Percentiles rank a stretch among this genome's conserved stretches.
These are phyloP conservation scores for Apiospora saccharicola DNA, from an alignment of 2,329 filamentous ascomycete species.

Conservation along the genomic window DNA sequence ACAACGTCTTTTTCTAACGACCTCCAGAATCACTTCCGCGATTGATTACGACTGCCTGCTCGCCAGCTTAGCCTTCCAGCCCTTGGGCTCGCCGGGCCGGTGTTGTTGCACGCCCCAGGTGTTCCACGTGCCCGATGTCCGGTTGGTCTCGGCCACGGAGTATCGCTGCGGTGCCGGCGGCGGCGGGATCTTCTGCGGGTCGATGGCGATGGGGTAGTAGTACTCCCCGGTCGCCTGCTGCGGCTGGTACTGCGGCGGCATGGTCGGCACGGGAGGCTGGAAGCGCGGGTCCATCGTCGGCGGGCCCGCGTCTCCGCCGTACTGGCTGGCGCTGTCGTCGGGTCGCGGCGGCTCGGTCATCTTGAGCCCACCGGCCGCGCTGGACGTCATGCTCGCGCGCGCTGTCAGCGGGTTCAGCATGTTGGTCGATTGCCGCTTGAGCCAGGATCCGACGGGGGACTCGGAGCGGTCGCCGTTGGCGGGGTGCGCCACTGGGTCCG, in stretches of 20 bases:
- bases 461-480: constrained; percentile 2
- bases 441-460: constrained; percentile 25
- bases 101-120: constrained; percentile 29
- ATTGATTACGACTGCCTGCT: background rate
- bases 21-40: background rate
- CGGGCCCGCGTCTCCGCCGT: background rate
- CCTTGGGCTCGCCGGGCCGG: constrained; percentile 18
- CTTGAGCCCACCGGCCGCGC: constrained; percentile 21
- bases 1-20: background rate
- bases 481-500: background rate
- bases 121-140: constrained; percentile 27
- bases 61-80: constrained; percentile 25
- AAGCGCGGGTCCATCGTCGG: background rate
- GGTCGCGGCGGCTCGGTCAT: background rate
- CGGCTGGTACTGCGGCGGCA: constrained; percentile 17
- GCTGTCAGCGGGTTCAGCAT: constrained; percentile 27
- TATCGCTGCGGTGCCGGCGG: background rate
- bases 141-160: constrained; percentile 23
- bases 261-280: constrained; percentile 20
- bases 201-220: constrained; percentile 20
- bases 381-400: constrained; percentile 26
- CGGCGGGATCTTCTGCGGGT: constrained; percentile 23
- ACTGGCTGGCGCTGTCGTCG: constrained; percentile 11
- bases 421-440: constrained; percentile 17
- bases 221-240: background rate